Percentiles rank a stretch among this genome's conserved stretches.
Evolutionary conservation across 257 asterid genomes (phyloP).

Genomic region (Marsdenia floribunda): DNA sequence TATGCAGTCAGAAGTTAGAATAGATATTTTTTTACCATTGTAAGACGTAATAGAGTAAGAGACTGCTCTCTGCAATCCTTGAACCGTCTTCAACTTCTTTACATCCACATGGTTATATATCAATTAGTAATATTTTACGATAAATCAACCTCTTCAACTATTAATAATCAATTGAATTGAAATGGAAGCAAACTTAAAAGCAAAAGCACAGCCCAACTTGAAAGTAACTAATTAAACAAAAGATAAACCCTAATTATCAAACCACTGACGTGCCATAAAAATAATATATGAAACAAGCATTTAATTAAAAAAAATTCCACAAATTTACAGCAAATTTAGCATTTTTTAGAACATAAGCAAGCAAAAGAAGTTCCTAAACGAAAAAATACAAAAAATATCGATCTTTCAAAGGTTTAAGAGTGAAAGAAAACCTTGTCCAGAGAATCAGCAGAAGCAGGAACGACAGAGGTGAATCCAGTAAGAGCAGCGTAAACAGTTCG

Average conservation of each 20-base stretch:
- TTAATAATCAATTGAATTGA: background rate
- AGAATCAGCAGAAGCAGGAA: slow-evolving; percentile 46
- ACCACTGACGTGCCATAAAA: background rate
- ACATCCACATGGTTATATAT: background rate
- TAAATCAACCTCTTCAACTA: background rate
- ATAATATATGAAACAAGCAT: background rate
- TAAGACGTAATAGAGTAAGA: background rate
- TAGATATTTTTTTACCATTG: no score
- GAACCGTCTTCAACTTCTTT: background rate
- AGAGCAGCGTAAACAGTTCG: slow-evolving; percentile 65
- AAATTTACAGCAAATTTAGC: background rate
- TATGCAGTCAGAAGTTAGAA: background rate
- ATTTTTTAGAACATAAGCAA: background rate
- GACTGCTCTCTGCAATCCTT: no score
- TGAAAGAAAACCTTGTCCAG: slow-evolving; percentile 44
- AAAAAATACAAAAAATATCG: background rate
- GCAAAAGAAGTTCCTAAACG: background rate
- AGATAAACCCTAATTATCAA: background rate
- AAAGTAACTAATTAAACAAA: background rate
- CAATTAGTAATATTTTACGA: background rate
- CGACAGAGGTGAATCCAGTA: slow-evolving; percentile 60
- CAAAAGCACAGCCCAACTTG: background rate
- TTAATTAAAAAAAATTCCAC: background rate
- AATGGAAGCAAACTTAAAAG: background rate
- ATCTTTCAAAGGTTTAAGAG: background rate